Evolutionary conservation across 768 basidiomycete genomes (phyloP), one percentile per base, ranked within the genome.

Genomic region (Naganishia randhawae): DNA sequence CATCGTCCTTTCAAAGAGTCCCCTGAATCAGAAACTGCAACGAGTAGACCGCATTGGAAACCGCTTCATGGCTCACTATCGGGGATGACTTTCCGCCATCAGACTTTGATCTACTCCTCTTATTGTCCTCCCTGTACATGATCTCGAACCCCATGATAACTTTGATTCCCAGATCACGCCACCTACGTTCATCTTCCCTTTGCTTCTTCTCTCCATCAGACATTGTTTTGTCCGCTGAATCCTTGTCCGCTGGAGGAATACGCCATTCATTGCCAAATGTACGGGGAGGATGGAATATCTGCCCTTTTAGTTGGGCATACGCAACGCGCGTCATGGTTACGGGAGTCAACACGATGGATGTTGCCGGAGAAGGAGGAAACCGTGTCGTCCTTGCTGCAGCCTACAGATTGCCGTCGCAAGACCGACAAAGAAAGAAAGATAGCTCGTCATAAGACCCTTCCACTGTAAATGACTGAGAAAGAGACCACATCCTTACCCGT

Each of bases 71-170:
- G 39, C 45, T 67, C 52, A 51, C 37, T 32, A 31, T 50, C 5
- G 33, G n/a, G n/a, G n/a, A 27, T 19, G 57, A 31, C 8, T 63
- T 48, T 37, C 39, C 42, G 19, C 50, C 42, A 7, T 55, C 61
- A 35, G 42, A 63, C n/a, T n/a, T 39, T 16, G 54, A 32, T n/a
- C 27, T 22, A 27, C 31, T 55, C 29, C 73, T 83, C 66, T 81
- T 80, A 48, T 85, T 85, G 53, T 84, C 82, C 76, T 92, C 92
- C 76, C 90, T 88, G 77, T 90, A 97, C 45, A 96, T 84, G 84
- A 98, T 99, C 82, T 99, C 96, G 70, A 97, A 97, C 1, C 96
- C 96, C 71, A 91, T 91, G 1, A 92, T 88, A 89, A 98, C 87
- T 82, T 98, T 98, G 87, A 97, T 89, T 9, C 95, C 95, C 32